phyloP scores from a whole-genome alignment of 768 basidiomycete species.

The Crucibulum laeve region DNA sequence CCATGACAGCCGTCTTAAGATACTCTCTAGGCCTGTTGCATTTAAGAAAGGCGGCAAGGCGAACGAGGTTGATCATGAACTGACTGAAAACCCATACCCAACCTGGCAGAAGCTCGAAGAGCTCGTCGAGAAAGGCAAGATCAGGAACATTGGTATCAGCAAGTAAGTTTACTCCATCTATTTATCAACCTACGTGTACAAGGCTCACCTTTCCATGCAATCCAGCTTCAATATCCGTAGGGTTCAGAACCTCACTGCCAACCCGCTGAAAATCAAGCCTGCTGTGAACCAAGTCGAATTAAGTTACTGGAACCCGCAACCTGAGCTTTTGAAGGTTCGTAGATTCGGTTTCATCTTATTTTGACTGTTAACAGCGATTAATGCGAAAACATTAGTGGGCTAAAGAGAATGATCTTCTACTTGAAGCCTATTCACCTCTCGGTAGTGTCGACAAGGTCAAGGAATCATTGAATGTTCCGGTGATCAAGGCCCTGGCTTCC shows the following conservation, averaged over 20 bases:
- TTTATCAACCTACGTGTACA: not conserved
- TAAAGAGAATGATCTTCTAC: conserved; percentile 56
- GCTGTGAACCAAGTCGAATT: conserved; percentile 81
- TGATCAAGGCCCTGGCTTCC: conserved; percentile 54
- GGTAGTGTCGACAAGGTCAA: conserved; percentile 58
- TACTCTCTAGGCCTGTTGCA: conserved; percentile 54
- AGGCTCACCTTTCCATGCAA: not conserved
- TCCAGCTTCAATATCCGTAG: conserved; percentile 24
- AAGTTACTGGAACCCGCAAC: conserved; percentile 74
- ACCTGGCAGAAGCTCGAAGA: conserved; percentile 82
- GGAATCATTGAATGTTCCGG: conserved; percentile 53
- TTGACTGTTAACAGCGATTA: not conserved
- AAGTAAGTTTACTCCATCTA: conserved; percentile 53
- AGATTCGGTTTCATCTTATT: conserved; percentile 1
- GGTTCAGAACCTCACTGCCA: conserved; percentile 59
- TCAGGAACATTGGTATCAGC: conserved; percentile 79
- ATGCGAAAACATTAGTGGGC: conserved; percentile 45
- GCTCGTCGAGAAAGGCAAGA: conserved; percentile 71
- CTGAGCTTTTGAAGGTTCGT: conserved; percentile 62
- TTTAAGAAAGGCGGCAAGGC: conserved; percentile 45
- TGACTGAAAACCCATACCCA: conserved; percentile 68
- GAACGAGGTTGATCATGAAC: conserved; percentile 43
- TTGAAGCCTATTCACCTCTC: conserved; percentile 77
- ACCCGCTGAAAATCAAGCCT: conserved; percentile 53
- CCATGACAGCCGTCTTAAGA: not conserved